Conservation (phyloP, 23 red algal genomes). For the Gracilaria caudata region DNA sequence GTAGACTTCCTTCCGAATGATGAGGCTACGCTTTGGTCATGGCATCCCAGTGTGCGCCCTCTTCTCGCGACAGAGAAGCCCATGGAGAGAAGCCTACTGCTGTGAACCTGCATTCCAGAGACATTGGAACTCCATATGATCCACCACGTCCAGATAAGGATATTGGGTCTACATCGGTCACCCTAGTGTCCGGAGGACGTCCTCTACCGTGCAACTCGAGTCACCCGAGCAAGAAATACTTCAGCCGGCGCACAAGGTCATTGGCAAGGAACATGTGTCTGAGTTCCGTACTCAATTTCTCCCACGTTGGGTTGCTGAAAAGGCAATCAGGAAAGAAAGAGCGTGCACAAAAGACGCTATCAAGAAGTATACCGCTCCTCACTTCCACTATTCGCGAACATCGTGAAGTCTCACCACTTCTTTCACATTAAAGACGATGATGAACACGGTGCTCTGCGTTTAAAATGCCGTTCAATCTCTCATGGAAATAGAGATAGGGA, state of each 20-base stretch:
- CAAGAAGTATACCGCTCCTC: background rate
- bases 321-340: conserved; percentile 26
- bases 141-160: conserved; percentile 19
- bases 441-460: background rate
- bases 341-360: background rate
- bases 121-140: background rate
- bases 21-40: too few species aligned
- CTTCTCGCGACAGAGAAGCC: too few species aligned
- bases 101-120: background rate
- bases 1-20: too few species aligned
- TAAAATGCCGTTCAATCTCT: conserved; percentile 34
- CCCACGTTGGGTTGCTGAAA: conserved; percentile 31
- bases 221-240: conserved; percentile 35
- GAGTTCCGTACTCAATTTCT: conserved; percentile 31
- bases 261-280: background rate
- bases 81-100: background rate
- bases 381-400: conserved; percentile 11
- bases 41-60: too few species aligned
- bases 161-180: background rate
- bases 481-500: conserved; percentile 15
- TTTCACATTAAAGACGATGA: conserved; percentile 40
- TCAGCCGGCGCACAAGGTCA: background rate
- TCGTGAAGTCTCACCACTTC: conserved; percentile 45
- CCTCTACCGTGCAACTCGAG: background rate
- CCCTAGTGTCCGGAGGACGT: too few species aligned